Evolutionary conservation across 352 stramenopile genomes (phyloP).

Genomic region (Pythium vanterpoolii): DNA sequence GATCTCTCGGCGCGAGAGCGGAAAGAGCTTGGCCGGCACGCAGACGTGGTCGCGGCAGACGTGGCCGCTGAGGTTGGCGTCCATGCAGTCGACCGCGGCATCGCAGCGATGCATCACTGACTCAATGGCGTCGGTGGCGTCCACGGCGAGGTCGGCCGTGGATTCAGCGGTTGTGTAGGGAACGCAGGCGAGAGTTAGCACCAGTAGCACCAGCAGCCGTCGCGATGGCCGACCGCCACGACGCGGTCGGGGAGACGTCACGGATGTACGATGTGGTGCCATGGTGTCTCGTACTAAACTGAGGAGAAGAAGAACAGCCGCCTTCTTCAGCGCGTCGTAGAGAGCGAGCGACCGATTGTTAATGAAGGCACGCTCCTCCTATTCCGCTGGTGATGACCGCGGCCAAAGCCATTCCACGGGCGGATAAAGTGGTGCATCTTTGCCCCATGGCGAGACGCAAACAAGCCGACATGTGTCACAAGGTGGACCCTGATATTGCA

Average conservation of each 20-base stretch:
- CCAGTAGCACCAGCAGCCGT: not conserved
- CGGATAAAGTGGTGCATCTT: constrained; percentile 1
- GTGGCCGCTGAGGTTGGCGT: constrained; percentile 30
- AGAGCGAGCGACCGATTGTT: not conserved
- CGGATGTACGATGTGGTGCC: not conserved
- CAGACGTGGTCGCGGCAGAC: constrained; percentile 54
- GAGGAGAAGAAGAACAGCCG: not conserved
- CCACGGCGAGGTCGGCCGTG: not conserved
- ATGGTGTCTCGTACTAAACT: too few species aligned
- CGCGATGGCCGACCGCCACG: not conserved
- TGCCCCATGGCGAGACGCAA: constrained; percentile 22
- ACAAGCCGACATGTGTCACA: constrained; percentile 15
- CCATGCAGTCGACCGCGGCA: constrained; percentile 44
- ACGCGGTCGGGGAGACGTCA: not conserved
- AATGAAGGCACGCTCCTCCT: constrained; percentile 2
- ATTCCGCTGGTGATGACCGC: constrained; percentile 19
- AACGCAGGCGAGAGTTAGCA: not conserved
- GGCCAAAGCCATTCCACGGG: not conserved
- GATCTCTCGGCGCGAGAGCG: constrained; percentile 51
- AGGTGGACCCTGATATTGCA: constrained; percentile 6
- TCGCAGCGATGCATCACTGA: constrained; percentile 29
- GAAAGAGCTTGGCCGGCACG: constrained; percentile 53
- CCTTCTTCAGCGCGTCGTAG: not conserved
- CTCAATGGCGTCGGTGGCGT: not conserved
- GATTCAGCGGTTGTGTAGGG: not conserved